Evolutionary conservation across 2,329 filamentous ascomycete species (phyloP).

Genomic region (Beauveria rudraprayagi): DNA sequence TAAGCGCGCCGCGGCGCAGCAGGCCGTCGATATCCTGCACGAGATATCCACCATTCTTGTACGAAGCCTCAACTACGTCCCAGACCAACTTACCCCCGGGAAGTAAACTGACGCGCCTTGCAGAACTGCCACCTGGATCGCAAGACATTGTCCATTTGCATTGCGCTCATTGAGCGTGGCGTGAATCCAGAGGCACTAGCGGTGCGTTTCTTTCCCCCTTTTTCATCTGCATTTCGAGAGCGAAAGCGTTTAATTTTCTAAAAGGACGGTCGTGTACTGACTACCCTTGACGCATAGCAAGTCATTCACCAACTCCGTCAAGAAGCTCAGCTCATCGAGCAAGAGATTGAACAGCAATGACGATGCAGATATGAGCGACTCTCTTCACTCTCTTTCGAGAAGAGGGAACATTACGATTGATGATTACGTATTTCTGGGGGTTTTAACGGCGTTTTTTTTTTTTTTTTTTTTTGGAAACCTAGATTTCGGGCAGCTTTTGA

Average conservation of each 20-base stretch:
- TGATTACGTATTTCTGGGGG: not conserved
- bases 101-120: slow-evolving; percentile 2
- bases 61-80: slow-evolving; percentile 21
- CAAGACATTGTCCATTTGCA: slow-evolving; percentile 85
- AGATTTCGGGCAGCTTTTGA: too few relatives aligned
- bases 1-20: slow-evolving; percentile 69
- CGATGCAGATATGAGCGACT: not conserved
- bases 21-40: slow-evolving; percentile 74
- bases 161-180: slow-evolving; percentile 94
- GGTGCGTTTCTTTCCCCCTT: slow-evolving; percentile 44
- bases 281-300: slow-evolving; percentile 30
- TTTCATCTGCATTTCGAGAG: not conserved
- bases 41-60: slow-evolving; percentile 88
- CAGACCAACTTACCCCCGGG: not conserved
- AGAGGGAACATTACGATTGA: not conserved
- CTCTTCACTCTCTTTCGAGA: not conserved
- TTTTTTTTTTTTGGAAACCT: too few relatives aligned
- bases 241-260: not conserved
- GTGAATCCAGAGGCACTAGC: slow-evolving; percentile 93
- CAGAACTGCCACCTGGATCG: slow-evolving; percentile 93
- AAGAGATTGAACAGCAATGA: slow-evolving; percentile 26
- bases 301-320: slow-evolving; percentile 53
- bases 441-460: too few relatives aligned
- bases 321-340: slow-evolving; percentile 44
- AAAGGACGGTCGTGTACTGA: not conserved